phyloP scores from a whole-genome alignment of 2,329 filamentous ascomycete genomes.

The Zymoseptoria ardabiliae region DNA sequence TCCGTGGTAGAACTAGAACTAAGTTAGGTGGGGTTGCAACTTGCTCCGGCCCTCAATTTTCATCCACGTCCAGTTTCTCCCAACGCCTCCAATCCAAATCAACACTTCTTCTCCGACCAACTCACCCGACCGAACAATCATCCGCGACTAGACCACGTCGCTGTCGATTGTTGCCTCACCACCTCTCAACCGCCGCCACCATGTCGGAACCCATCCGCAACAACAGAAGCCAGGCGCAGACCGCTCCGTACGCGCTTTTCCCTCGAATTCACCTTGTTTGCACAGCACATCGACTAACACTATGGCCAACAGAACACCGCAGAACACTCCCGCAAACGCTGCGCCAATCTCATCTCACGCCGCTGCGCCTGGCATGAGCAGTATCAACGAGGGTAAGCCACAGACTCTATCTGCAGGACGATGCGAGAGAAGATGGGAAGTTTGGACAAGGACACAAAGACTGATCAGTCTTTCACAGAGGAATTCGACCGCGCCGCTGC shows the following conservation, averaged over 20 bases:
- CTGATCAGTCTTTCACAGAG: conserved; percentile 51
- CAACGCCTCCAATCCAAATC: not conserved
- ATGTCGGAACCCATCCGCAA: conserved; percentile 17
- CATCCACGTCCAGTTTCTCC: not conserved
- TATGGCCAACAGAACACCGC: conserved; percentile 66
- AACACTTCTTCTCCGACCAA: not conserved
- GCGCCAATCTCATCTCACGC: conserved; percentile 97
- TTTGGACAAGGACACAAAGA: not conserved
- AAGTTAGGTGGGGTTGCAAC: too few species aligned
- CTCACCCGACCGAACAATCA: not conserved
- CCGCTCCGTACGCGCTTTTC: conserved; percentile 10
- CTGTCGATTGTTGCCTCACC: not conserved
- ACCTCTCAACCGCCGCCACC: not conserved
- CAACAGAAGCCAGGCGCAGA: conserved; percentile 7
- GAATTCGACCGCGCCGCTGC: conserved; percentile 80
- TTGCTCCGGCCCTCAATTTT: not conserved
- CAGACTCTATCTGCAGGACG: not conserved
- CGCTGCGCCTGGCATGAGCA: conserved; percentile 85
- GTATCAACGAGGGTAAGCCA: conserved; percentile 89
- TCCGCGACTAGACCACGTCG: not conserved
- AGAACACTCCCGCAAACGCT: conserved; percentile 93
- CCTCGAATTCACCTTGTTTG: not conserved
- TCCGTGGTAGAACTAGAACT: not conserved
- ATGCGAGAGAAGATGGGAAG: not conserved
- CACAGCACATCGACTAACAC: conserved; percentile 20